Base-by-base conservation (phyloP, 208 protist genomes). In the Trypanosoma scelopori region DNA sequence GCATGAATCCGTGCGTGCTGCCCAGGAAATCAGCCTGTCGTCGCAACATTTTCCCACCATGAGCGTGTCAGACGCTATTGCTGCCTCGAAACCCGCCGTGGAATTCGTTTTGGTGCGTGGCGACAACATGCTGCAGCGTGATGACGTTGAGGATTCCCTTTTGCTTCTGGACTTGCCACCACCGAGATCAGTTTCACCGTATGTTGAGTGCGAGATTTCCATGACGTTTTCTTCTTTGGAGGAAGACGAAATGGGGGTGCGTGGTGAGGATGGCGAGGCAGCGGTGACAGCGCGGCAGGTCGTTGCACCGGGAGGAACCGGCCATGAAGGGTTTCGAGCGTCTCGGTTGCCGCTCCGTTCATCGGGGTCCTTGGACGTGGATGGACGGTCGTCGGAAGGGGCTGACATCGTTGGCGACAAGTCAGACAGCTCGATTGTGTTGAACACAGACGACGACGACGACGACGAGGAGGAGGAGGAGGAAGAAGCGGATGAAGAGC, bases 341-440 rank as follows among this genome's bases (percentile, higher is more conserved):
- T 37, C 9, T 37, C 32, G 9, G 32, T 37, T 37, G 5, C 32
- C 32, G 9, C 32, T 37, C n/a, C n/a, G n/a, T 37, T 49, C 28
- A 62, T 51, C 30, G 43, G n/a, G 5, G 39, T 51, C 15, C 5
- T 30, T 30, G 5, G 20, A 18, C 1, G 42, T 6, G 32, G 1
- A 25, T 30, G 46, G 32, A 30, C 16, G 0, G 0, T 13, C 23
- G 42, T 12, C 15, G 22, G 20, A 32, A 35, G n/a, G 55, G 16
- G 23, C 18, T 28, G 25, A 42, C 41, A 0, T 27, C 27, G 18
- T 13, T 45, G 35, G 43, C 28, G 22, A 39, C 18, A 20, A 16
- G 5, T 27, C 46, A 39, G 59, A 65, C 46, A 55, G 59, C 18
- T 53, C 47, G 18, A 65, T 65, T 55, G 46, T 65, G 41, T 65